Base-by-base conservation (phyloP, 2,329 filamentous ascomycete species). In the Cryphonectria parasitica region DNA sequence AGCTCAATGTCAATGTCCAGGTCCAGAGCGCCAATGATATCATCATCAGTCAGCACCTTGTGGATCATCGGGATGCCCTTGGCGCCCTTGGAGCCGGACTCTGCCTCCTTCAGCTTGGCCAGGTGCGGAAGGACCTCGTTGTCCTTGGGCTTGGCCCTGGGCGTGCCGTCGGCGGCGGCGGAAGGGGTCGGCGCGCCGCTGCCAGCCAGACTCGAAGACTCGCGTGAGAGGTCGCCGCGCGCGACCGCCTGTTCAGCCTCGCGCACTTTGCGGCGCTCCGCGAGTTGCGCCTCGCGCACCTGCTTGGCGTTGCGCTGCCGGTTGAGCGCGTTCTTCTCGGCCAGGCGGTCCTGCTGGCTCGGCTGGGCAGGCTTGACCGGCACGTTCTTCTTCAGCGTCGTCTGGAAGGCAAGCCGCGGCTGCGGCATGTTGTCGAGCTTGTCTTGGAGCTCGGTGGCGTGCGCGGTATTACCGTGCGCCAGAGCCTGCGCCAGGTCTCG, bases 1-100 rank as follows among this genome's bases (percentile, higher is more conserved):
- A 97, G 93, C 75, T 97, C 94, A 76, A 97, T 90, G 75, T 98
- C 95, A 78, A 98, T 94, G 39, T 94, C 95, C 76, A 98, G 83
- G 79, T 98, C 96, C 83, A 98, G 84, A 36, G 90, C 88, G 1
- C 92, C 94, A 80, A 98, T 95, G 69, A 98, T 92, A 77, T 98
- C 96, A 78, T 98, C 96, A 73, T 97, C 95, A 84, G 92, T 91
- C 70, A 94, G 88, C 41, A 91, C 90, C 81, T 92, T 90, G 77
- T 95, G 92, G 64, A 94, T 92, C 17, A 90, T 90, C 3, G 89
- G 86, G 72, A 90, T 80, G 17, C 87, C 87, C 45, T 49, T 49
- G 45, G 45, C 7, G 76, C 87, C 89, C 80, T 87, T 89, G 75
- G 89, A 86, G 73, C 77, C 77, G 70, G 81, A 81, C 73, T 83